Conservation (phyloP, 352 stramenopile species). For the Phytophthora ohioensis region DNA sequence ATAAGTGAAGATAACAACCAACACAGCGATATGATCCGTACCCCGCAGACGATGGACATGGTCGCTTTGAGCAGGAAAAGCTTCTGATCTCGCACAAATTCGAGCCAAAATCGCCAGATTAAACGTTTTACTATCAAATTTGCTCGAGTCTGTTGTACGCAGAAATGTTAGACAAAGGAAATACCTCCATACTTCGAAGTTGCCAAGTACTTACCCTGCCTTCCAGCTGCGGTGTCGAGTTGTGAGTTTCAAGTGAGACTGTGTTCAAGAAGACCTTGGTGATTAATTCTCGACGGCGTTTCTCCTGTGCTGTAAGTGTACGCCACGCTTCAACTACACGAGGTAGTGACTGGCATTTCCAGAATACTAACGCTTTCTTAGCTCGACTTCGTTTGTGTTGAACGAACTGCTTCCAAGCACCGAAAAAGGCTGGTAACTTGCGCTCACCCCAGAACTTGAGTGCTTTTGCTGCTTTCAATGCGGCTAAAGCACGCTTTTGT, state of each 20-base stretch:
- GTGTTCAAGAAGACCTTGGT: constrained; percentile 70
- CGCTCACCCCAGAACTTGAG: constrained; percentile 72
- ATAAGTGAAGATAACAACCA: neutral
- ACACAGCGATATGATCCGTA: constrained; percentile 25
- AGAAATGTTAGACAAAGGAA: constrained; percentile 4
- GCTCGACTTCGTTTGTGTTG: constrained; percentile 49
- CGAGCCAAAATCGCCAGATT: constrained; percentile 58
- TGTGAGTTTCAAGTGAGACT: constrained; percentile 71
- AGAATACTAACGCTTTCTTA: constrained; percentile 73
- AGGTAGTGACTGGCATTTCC: constrained; percentile 72
- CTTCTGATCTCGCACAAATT: constrained; percentile 68
- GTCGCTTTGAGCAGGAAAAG: constrained; percentile 74
- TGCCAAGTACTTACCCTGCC: constrained; percentile 41
- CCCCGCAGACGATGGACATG: constrained; percentile 73
- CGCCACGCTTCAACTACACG: constrained; percentile 67
- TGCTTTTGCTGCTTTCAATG: constrained; percentile 52
- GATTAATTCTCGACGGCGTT: constrained; percentile 47
- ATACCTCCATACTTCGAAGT: neutral
- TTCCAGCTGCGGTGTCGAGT: constrained; percentile 64
- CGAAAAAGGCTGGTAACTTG: constrained; percentile 55
- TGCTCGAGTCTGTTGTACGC: constrained; percentile 41
- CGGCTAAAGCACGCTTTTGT: constrained; percentile 39
- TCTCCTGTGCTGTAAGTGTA: constrained; percentile 35
- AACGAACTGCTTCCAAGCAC: constrained; percentile 52
- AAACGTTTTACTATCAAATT: constrained; percentile 56